Evolutionary conservation across 2,329 filamentous ascomycete species (phyloP), one percentile per base, ranked within the genome.

Genomic region (Neofusicoccum laricinum): DNA sequence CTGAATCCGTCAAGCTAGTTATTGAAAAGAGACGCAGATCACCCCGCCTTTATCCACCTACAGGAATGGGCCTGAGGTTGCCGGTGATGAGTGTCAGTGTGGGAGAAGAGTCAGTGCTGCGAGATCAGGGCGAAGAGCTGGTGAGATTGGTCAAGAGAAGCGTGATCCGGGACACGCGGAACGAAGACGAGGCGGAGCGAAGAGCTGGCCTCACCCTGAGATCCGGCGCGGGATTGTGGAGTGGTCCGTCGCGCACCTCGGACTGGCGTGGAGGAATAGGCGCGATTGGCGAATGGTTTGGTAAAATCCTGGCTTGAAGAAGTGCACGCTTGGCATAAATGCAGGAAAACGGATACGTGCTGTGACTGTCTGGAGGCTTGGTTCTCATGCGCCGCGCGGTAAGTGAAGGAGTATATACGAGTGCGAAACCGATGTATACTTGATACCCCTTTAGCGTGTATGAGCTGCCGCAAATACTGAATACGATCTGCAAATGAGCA

Each of bases 101-200:
- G 1, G 79, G 79, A 0, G 64, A 69, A 1, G 69, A 73, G 3
- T 79, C 75, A 36, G 72, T 76, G 1, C 70, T 83, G 0, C 66
- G 69, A 1, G 77, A 77, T 19, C 80, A 82, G 67, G 71, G 74
- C 0, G 67, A 71, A 1, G 81, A 83, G 61, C 66, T 84, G 8
- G 70, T 73, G 0, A 74, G 74, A 43, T 67, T 76, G 45, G 64
- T 83, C 3, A 73, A 72, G 40, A 74, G 78, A 25, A 80, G 77
- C 36, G 38, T 64, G 15, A 17, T 21, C 43, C 34, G 17, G 34
- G 21, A 64, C 63, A 12, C 17, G 15, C 19, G n/a, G 17, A 50
- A 10, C 43, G 51, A 58, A 17, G 45, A 43, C 11, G 63, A 64
- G 45, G 63, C 45, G 1, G 36, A 45, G 11, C 34, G 45, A 6